Percentiles rank a stretch among this genome's conserved stretches.
Conservation (phyloP, 2,329 filamentous ascomycete species). For the Penicillium sp. region DNA sequence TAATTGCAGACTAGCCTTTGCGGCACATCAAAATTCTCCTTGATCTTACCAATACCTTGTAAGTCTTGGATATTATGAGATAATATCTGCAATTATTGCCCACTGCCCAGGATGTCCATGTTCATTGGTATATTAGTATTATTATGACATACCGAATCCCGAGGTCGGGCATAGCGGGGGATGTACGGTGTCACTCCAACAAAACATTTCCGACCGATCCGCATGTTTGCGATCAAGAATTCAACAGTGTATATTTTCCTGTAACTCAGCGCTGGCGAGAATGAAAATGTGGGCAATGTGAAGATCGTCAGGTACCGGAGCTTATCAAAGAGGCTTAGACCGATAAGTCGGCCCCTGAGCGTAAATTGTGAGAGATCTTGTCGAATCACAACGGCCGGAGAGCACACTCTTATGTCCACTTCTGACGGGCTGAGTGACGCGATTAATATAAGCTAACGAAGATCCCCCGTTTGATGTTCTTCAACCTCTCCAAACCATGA, state of each 20-base stretch:
- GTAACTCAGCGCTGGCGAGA: no score
- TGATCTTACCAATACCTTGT: neutral
- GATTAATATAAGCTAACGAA: neutral
- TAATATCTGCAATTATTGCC: no score
- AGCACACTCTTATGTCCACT: neutral
- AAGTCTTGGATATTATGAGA: neutral
- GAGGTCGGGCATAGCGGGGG: neutral
- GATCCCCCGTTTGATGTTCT: neutral
- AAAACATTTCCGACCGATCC: neutral
- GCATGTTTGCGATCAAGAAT: neutral
- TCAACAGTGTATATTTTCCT: no score
- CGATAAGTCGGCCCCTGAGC: conserved; percentile 3
- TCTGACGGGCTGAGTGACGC: neutral
- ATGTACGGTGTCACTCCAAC: neutral
- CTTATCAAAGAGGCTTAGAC: conserved; percentile 2
- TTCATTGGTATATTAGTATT: neutral
- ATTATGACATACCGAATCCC: neutral
- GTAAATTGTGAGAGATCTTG: neutral
- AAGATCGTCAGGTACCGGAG: neutral
- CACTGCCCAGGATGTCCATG: no score
- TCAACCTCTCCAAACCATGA: neutral
- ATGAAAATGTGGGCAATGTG: no score
- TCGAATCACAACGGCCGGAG: neutral
- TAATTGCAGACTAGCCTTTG: neutral
- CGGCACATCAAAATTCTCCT: no score